Evolutionary conservation across 441 rosid species (phyloP), one percentile per base, ranked within the genome.

Genomic region (Cnidoscolus chayamansa): DNA sequence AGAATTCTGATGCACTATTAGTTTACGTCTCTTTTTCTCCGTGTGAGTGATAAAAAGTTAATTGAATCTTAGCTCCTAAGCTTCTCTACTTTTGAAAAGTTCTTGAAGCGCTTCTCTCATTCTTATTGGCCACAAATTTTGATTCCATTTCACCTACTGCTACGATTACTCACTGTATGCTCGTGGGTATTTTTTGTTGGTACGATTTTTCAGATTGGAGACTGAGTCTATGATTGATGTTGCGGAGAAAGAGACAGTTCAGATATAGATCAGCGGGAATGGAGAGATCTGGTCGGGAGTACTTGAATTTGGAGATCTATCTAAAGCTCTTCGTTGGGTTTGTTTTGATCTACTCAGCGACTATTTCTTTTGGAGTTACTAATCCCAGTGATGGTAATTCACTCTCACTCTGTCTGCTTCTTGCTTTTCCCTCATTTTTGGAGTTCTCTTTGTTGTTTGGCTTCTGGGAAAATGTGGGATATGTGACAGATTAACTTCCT

Each of bases 311-410:
- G 83, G 79, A 84, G 88, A 85, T 89, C 82, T 72, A 71, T 81
- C 69, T 70, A 49, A 82, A 65, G 78, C 68, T 84, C 80, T 68
- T 85, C 70, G 67, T 86, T 65, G 84, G 84, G 71, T 77, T 87
- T 81, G 54, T 83, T 59, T 83, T 88, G 86, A 83, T 95, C 82
- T 91, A 70, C 78, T 74, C 76, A 49, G 82, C 90, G 2, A 78
- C 85, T 65, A 32, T 87, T 81, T 83, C 97, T 5, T 78, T 72
- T 61, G 93, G 86, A 79, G 81, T 62, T 72, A 95, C 98, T 71
- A 88, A 81, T 82, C 90, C 95, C 65, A 66, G 30, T 66, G 99
- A 95, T 79, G 99, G 99, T 91, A 86, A 88, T 70, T 45, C 37
- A 67, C 67, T 47, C 48, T 9, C 11, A 55, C 30, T 63, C 15